These are phyloP conservation scores for Cicer yamashitae DNA, from an alignment of 306 rosid genomes.

Conservation along the genomic window DNA sequence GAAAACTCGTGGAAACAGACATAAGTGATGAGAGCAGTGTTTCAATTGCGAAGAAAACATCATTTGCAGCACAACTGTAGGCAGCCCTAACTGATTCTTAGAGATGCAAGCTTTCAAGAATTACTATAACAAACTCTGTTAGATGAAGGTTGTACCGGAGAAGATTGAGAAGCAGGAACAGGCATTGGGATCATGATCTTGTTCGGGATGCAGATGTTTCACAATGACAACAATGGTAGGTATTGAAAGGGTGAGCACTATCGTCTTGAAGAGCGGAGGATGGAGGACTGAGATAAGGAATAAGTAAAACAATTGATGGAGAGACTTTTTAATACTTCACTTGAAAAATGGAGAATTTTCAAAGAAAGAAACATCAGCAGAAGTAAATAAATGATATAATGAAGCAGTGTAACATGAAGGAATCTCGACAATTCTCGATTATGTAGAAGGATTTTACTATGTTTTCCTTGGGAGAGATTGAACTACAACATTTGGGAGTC, in stretches of 20 bases:
- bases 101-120: background rate
- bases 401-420: background rate
- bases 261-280: background rate
- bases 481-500: background rate
- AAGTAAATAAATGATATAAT: background rate
- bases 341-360: background rate
- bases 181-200: background rate
- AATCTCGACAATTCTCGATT: background rate
- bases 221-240: background rate
- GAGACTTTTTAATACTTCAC: background rate
- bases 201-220: background rate
- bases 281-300: background rate
- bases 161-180: background rate
- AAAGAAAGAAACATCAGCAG: background rate
- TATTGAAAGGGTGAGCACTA: background rate
- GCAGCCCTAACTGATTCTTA: background rate
- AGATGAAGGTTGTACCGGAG: background rate
- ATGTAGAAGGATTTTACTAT: background rate
- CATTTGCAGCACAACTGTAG: background rate
- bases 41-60: background rate
- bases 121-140: background rate
- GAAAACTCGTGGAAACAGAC: background rate
- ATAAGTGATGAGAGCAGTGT: too few relatives aligned
- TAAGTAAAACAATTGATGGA: background rate
- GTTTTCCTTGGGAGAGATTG: background rate